Evolutionary conservation across 2,329 filamentous ascomycete genomes (phyloP).

Genomic region (Ophiostoma fasciatum): DNA sequence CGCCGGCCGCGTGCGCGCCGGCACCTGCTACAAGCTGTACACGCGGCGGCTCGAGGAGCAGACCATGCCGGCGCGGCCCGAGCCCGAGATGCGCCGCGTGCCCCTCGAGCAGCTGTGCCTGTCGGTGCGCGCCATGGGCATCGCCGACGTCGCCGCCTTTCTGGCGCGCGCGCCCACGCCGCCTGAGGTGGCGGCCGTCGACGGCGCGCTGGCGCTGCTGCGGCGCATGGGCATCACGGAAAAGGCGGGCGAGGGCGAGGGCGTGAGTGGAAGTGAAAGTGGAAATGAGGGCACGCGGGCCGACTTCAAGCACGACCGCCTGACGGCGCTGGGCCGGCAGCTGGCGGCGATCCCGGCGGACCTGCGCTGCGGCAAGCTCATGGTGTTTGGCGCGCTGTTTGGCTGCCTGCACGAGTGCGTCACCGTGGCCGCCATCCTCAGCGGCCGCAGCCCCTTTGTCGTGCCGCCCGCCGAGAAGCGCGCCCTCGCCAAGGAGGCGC

Average conservation of each 20-base stretch:
- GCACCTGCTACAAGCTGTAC: conserved; percentile 90
- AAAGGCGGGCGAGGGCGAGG: too few relatives aligned
- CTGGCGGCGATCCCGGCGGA: conserved; percentile 93
- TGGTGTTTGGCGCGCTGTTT: conserved; percentile 91
- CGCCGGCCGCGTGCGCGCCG: conserved; percentile 82
- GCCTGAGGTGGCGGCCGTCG: conserved; percentile 70
- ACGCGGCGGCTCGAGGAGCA: conserved; percentile 64
- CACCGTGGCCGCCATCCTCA: conserved; percentile 84
- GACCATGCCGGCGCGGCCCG: conserved; percentile 76
- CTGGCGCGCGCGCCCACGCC: conserved; percentile 78
- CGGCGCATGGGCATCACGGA: conserved; percentile 82
- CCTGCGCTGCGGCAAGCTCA: conserved; percentile 80
- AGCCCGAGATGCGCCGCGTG: conserved; percentile 86
- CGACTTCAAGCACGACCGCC: conserved; percentile 31
- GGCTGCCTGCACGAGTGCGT: conserved; percentile 80
- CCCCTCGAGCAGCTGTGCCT: conserved; percentile 89
- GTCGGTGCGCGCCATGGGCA: conserved; percentile 89
- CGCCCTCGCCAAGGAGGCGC: conserved; percentile 65
- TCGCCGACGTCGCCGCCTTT: conserved; percentile 67
- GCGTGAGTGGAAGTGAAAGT: too few relatives aligned
- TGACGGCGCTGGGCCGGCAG: conserved; percentile 84
- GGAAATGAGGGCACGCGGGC: too few relatives aligned
- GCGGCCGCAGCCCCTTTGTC: conserved; percentile 62
- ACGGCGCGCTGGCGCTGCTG: conserved; percentile 67
- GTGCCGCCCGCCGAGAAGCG: conserved; percentile 68